A percentile compares a stretch with the other conserved stretches of the same genome.
Evolutionary conservation across 2,329 filamentous ascomycete genomes (phyloP).

Genomic region (Aspergillus tamarii): DNA sequence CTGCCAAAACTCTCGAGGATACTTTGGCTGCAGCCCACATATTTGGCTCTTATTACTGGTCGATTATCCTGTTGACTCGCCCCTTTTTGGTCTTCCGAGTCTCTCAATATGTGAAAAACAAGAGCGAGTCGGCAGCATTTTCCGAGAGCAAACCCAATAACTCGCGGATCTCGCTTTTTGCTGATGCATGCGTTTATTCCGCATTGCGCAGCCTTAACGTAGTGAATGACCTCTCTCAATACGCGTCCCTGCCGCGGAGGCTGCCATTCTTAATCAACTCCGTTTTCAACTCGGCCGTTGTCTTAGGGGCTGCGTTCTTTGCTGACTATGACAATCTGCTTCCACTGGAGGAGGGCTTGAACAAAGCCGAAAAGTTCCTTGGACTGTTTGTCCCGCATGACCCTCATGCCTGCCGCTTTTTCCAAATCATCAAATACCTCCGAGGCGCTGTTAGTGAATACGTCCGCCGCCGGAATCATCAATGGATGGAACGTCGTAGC

Average conservation of each 20-base stretch:
- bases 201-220: conserved; percentile 46
- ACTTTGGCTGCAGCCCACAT: conserved; percentile 54
- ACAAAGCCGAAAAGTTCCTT: conserved; percentile 39
- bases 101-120: conserved; percentile 42
- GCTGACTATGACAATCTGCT: conserved; percentile 48
- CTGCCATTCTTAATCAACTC: conserved; percentile 53
- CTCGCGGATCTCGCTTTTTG: conserved; percentile 38
- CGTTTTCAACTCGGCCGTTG: conserved; percentile 50
- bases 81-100: conserved; percentile 58
- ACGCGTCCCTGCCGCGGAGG: conserved; percentile 43
- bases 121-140: conserved; percentile 23
- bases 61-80: conserved; percentile 57
- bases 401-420: conserved; percentile 40
- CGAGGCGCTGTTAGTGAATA: conserved; percentile 43
- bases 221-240: conserved; percentile 39
- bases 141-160: conserved; percentile 28
- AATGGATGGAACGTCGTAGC: conserved; percentile 44
- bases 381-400: conserved; percentile 39
- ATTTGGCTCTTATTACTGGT: conserved; percentile 57
- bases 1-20: conserved; percentile 38
- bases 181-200: conserved; percentile 50
- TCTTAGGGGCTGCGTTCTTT: conserved; percentile 50
- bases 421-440: conserved; percentile 45
- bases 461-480: conserved; percentile 39
- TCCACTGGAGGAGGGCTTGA: conserved; percentile 37